A percentile compares a stretch with the other conserved stretches of the same genome.
phyloP scores from a whole-genome alignment of 140 eudicot genomes.

The Stevia rebaudiana region DNA sequence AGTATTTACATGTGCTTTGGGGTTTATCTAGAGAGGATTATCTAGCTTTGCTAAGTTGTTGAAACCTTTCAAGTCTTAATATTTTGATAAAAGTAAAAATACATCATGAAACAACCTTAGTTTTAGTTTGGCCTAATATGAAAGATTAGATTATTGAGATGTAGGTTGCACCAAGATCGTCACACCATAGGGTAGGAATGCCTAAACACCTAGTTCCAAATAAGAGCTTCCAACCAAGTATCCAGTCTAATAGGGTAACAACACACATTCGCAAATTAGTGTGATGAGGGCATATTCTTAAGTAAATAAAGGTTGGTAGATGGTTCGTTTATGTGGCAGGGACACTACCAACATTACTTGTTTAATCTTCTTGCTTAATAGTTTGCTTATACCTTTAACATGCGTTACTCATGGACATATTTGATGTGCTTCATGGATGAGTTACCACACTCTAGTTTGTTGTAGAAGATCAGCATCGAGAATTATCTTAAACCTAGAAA shows the following conservation, averaged over 20 bases:
- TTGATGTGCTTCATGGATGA: not conserved
- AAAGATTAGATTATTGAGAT: no score
- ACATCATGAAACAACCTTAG: not conserved
- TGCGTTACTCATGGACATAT: not conserved
- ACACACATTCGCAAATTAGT: not conserved
- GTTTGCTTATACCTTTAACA: not conserved
- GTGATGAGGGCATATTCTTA: not conserved
- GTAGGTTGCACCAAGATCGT: no score
- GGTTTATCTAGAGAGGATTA: not conserved
- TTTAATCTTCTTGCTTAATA: not conserved
- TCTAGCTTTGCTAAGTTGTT: not conserved
- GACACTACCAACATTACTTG: not conserved
- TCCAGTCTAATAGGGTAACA: not conserved
- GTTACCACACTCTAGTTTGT: no score
- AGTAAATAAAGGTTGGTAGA: not conserved
- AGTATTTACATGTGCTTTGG: not conserved
- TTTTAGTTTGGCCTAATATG: no score
- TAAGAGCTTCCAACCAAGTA: no score
- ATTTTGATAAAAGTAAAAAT: not conserved
- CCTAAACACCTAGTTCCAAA: no score
- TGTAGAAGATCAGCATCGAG: no score
- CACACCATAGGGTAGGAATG: no score
- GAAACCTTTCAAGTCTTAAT: not conserved
- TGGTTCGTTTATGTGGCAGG: not conserved
- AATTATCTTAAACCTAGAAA: no score